A percentile compares a stretch with the other conserved stretches of the same genome.
phyloP scores from a whole-genome alignment of 345 rosid genomes.

The Citrus medica region DNA sequence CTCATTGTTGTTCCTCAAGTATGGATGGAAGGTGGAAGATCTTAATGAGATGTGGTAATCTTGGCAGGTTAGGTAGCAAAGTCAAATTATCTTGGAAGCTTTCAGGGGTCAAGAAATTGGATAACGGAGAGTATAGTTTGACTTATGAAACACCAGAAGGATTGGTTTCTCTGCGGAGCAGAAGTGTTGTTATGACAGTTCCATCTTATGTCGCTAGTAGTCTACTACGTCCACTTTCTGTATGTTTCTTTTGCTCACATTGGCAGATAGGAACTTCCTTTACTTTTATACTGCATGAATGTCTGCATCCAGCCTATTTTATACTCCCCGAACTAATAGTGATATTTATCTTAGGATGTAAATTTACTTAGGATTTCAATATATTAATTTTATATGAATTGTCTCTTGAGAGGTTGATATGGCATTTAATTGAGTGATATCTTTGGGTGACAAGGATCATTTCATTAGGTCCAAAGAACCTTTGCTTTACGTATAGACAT shows the following conservation, averaged over 20 bases:
- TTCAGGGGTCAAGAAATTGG: conserved; percentile 55
- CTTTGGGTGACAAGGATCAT: background rate
- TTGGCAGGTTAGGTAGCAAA: conserved; percentile 73
- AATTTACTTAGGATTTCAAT: too few species aligned
- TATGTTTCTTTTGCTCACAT: conserved; percentile 33
- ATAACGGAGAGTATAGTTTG: conserved; percentile 54
- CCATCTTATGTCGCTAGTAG: conserved; percentile 80
- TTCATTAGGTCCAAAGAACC: background rate
- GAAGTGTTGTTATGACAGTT: conserved; percentile 76
- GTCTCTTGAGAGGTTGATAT: background rate
- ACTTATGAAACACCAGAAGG: conserved; percentile 93
- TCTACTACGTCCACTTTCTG: conserved; percentile 75
- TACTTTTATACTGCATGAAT: background rate
- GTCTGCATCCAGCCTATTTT: background rate
- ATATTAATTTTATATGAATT: too few species aligned
- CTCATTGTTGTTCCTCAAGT: background rate
- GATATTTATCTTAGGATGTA: background rate
- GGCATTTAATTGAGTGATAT: background rate
- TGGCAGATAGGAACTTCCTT: background rate
- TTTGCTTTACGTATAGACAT: background rate
- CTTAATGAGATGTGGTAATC: conserved; percentile 8
- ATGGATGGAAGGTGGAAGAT: conserved; percentile 3
- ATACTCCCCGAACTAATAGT: background rate
- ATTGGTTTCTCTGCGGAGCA: conserved; percentile 57
- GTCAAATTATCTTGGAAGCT: conserved; percentile 91